Conservation (phyloP, 1,284 basidiomycete genomes). For the Xanthoconium separans region DNA sequence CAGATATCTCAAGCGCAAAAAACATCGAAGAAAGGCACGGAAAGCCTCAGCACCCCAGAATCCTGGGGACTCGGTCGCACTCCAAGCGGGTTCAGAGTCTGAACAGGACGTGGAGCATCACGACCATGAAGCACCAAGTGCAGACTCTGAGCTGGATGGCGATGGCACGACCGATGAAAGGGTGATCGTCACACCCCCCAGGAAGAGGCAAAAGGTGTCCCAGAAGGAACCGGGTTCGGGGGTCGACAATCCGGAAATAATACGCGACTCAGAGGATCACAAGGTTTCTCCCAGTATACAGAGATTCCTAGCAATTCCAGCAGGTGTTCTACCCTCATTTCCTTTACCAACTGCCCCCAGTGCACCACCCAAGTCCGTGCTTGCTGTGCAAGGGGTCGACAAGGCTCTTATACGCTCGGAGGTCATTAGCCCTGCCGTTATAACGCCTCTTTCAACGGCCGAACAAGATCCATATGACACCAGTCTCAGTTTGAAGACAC, state of each 20-base stretch:
- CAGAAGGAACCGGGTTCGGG: not conserved
- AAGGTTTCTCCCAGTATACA: not conserved
- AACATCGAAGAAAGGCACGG: slow-evolving; percentile 26
- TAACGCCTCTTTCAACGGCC: slow-evolving; percentile 47
- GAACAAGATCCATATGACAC: slow-evolving; percentile 39
- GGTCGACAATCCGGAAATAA: not conserved
- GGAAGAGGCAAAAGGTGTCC: slow-evolving; percentile 21
- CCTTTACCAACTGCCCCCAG: slow-evolving; percentile 70
- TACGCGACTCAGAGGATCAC: not conserved
- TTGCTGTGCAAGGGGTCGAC: slow-evolving; percentile 79
- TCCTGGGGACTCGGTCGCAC: not conserved
- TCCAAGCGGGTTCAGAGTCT: slow-evolving; percentile 4
- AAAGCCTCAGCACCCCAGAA: slow-evolving; percentile 23
- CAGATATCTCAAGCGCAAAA: slow-evolving; percentile 33
- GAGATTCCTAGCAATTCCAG: slow-evolving; percentile 1
- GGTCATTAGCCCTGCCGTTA: slow-evolving; percentile 60
- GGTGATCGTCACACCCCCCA: not conserved
- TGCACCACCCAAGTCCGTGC: slow-evolving; percentile 51
- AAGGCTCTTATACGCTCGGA: slow-evolving; percentile 71
- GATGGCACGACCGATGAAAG: slow-evolving; percentile 1
- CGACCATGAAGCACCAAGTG: not conserved
- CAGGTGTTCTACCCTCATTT: slow-evolving; percentile 58
- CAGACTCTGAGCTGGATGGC: not conserved
- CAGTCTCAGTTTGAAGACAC: slow-evolving; percentile 60
- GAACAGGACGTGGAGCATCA: slow-evolving; percentile 13